Base-by-base conservation (phyloP, 768 basidiomycete species). In the Russula abietina region DNA sequence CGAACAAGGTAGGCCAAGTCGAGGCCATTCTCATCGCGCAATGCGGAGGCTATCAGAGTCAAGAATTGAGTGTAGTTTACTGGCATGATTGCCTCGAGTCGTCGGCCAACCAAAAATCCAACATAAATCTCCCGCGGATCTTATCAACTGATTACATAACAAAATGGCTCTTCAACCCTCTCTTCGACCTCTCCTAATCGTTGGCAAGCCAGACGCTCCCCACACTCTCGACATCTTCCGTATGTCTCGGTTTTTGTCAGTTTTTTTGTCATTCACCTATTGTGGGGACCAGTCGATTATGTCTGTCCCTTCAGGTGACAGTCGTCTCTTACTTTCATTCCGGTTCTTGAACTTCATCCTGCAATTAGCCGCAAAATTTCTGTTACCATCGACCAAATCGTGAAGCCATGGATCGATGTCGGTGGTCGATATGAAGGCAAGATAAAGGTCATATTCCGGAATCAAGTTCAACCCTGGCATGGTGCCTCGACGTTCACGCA, bases 381-480 rank as follows among this genome's bases (percentile, higher is more conserved):
- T 11, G 73, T 78, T 32, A 77, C 80, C 24, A 81, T 92, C 57
- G 82, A 91, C 60, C 74, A 65, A 10, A 76, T 86, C 54, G 74
- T 91, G 33, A 82, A 78, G 63, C 90, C 88, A 26, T 72, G 82
- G 64, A 70, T 91, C 53, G 77, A 76, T 17, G 69, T 77, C 24
- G 81, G 80, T 12, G 88, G 88, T 9, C 79, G 80, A 70, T 89
- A 89, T 70, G 72, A 77, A 28, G 88, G 86, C 30, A 88, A 87
- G 73, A 83, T 92, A 65, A 90, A 90, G 74, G 75, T 81, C 43
- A 84, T 91, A 70, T 78, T 89, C 70, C 78, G 89, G 53, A 79
- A 79, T 46, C 88, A 88, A 65, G 85, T 88, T 24, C 87, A 89
- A 71, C 87, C 88, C 0, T 92, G 91, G 91, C 91, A 93, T 68